phyloP scores from a whole-genome alignment of 768 basidiomycete species.

The Hortiboletus flavorubellus region DNA sequence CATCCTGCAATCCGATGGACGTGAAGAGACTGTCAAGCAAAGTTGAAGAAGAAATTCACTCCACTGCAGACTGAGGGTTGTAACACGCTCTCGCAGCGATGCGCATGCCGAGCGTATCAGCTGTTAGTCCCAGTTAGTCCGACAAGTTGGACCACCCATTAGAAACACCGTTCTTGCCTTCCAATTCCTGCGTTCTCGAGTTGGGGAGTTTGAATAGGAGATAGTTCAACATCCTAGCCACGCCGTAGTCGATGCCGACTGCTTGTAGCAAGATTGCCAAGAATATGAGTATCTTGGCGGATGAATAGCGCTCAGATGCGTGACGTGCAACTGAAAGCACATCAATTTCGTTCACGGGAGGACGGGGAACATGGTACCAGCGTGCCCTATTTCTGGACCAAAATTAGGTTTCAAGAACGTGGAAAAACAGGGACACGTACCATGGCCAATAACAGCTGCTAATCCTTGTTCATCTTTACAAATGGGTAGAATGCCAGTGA shows the following conservation, averaged over 20 bases:
- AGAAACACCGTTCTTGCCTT: conserved; percentile 46
- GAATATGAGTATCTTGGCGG: conserved; percentile 38
- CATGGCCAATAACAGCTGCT: conserved; percentile 82
- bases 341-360: neutral
- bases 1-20: conserved; percentile 49
- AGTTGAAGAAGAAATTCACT: conserved; percentile 37
- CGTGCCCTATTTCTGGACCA: conserved; percentile 72
- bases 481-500: conserved; percentile 83
- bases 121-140: conserved; percentile 37
- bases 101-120: conserved; percentile 81
- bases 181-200: conserved; percentile 74
- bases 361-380: conserved; percentile 40
- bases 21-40: neutral
- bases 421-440: conserved; percentile 33
- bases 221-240: conserved; percentile 46
- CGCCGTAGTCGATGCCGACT: conserved; percentile 51
- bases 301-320: conserved; percentile 47
- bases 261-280: conserved; percentile 43
- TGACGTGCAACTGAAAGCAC: conserved; percentile 51
- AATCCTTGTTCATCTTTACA: conserved; percentile 76
- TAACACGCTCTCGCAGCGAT: conserved; percentile 85
- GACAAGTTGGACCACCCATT: neutral
- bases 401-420: neutral
- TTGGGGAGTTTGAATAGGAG: conserved; percentile 74
- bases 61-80: conserved; percentile 71